phyloP scores from a whole-genome alignment of 108 stramenopile species.

The Nitzschia putrida region DNA sequence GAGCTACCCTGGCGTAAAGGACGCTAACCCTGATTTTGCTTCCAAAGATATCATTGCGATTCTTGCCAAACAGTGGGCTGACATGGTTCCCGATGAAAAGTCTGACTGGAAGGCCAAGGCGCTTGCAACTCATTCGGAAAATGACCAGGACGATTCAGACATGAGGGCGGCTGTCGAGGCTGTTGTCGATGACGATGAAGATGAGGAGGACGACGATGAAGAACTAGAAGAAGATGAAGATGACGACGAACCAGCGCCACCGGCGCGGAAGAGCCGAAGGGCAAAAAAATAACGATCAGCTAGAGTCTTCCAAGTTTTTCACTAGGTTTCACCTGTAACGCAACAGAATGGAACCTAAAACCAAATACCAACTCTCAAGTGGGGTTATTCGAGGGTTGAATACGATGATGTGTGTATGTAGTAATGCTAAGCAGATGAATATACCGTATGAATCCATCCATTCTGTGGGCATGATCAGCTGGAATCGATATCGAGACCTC shows the following conservation, averaged over 20 bases:
- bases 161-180: slow-evolving; percentile 11
- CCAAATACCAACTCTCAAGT: too few relatives aligned
- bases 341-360: too few relatives aligned
- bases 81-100: slow-evolving; percentile 27
- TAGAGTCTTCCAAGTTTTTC: too few relatives aligned
- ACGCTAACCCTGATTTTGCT: slow-evolving; percentile 27
- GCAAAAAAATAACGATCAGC: neutral
- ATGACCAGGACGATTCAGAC: slow-evolving; percentile 19
- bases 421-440: too few relatives aligned
- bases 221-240: slow-evolving; percentile 20
- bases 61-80: slow-evolving; percentile 51
- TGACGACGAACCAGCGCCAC: slow-evolving; percentile 25
- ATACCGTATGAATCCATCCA: too few relatives aligned
- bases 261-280: slow-evolving; percentile 15
- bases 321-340: too few relatives aligned
- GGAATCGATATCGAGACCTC: too few relatives aligned
- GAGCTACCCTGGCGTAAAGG: slow-evolving; percentile 42
- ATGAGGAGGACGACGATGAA: slow-evolving; percentile 32
- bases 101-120: slow-evolving; percentile 45
- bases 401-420: too few relatives aligned
- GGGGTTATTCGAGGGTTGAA: too few relatives aligned
- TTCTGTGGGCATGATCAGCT: too few relatives aligned
- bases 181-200: slow-evolving; percentile 15
- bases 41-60: slow-evolving; percentile 45
- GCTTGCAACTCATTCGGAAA: slow-evolving; percentile 1